Conservation (phyloP, 345 rosid genomes). For the Eucalyptus virginea region DNA sequence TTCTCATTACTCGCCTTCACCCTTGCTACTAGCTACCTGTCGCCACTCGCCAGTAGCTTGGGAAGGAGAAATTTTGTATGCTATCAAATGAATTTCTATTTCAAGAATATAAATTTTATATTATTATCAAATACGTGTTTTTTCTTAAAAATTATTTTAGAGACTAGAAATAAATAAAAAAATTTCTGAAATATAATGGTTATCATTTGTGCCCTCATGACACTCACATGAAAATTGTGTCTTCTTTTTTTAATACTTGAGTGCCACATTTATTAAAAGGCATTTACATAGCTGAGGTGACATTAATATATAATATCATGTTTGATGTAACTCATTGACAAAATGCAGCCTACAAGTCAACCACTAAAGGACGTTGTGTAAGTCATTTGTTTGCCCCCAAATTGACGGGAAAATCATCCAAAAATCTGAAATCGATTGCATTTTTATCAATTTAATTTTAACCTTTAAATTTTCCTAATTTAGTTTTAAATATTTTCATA, state of each 20-base stretch:
- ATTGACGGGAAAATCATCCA: fast-evolving
- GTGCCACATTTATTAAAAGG: background rate
- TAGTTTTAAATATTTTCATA: too few relatives aligned
- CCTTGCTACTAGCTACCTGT: too few relatives aligned
- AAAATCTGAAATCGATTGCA: fast-evolving
- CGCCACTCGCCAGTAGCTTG: fast-evolving
- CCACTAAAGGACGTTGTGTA: background rate
- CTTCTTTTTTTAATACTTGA: background rate
- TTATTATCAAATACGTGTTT: too few relatives aligned
- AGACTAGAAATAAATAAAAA: too few relatives aligned
- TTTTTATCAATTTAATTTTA: fast-evolving
- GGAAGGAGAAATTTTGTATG: too few relatives aligned
- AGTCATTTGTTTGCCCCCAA: background rate
- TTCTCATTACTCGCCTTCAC: too few relatives aligned
- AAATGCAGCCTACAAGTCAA: too few relatives aligned
- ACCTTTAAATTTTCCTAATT: too few relatives aligned
- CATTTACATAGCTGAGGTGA: fast-evolving
- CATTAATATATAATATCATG: background rate
- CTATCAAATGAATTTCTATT: too few relatives aligned
- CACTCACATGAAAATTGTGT: background rate
- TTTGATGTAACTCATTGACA: background rate
- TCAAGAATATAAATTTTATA: too few relatives aligned
- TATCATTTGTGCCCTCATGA: fast-evolving
- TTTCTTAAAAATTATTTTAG: too few relatives aligned
- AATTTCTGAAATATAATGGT: fast-evolving